Percentiles rank a stretch among this genome's conserved stretches.
These are phyloP conservation scores for Bidens hawaiensis DNA, from an alignment of 140 eudicot species.

Conservation along the genomic window DNA sequence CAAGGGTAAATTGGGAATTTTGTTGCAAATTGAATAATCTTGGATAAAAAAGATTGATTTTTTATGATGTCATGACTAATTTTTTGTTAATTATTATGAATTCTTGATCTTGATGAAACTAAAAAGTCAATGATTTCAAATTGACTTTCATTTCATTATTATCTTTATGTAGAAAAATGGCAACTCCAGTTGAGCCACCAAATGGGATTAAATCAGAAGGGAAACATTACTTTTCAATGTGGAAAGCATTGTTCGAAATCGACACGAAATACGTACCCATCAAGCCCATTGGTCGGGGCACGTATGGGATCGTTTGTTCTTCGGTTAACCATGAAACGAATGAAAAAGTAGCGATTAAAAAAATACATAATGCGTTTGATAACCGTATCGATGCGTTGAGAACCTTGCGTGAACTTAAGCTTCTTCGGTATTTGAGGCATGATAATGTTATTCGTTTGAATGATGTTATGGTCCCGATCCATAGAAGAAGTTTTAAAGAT, in stretches of 20 bases:
- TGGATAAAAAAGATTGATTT: background rate
- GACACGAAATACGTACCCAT: slow-evolving; percentile 76
- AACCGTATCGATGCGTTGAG: slow-evolving; percentile 75
- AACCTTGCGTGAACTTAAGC: slow-evolving; percentile 71
- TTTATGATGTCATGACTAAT: background rate
- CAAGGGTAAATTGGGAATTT: slow-evolving; percentile 6
- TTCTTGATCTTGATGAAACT: background rate
- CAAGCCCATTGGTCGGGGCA: slow-evolving; percentile 80
- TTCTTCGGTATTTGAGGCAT: slow-evolving; percentile 67
- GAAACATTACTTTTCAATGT: slow-evolving; percentile 79
- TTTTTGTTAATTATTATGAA: slow-evolving; percentile 8
- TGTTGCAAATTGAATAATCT: background rate
- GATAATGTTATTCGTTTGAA: slow-evolving; percentile 62
- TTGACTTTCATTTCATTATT: background rate
- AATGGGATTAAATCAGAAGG: slow-evolving; percentile 58
- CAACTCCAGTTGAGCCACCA: slow-evolving; percentile 84
- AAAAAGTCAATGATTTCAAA: background rate
- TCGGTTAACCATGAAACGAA: slow-evolving; percentile 64
- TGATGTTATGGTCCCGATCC: slow-evolving; percentile 73
- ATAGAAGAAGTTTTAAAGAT: slow-evolving; percentile 64
- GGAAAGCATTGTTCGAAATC: slow-evolving; percentile 72
- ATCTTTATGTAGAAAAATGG: slow-evolving; percentile 42
- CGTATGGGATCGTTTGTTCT: slow-evolving; percentile 73
- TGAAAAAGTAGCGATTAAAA: slow-evolving; percentile 74
- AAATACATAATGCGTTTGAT: slow-evolving; percentile 62